These are phyloP conservation scores for Thelonectria rubi DNA, from an alignment of 2,329 filamentous ascomycete species.

Conservation along the genomic window DNA sequence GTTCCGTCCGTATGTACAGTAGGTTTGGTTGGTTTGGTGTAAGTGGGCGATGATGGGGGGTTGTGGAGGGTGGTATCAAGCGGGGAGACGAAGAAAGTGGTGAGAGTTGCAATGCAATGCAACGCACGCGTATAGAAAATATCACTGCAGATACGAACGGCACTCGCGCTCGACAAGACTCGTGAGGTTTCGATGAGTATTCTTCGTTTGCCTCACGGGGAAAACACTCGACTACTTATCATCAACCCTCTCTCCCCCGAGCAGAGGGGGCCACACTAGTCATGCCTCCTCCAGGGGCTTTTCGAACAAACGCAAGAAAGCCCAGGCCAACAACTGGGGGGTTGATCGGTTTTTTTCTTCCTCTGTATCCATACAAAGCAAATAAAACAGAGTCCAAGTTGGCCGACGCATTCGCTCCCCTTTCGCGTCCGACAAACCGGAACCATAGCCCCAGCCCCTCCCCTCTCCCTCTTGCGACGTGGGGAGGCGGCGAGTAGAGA, in stretches of 20 bases:
- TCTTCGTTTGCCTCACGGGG: too few species aligned
- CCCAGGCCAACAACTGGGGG: not conserved
- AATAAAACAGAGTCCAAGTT: not conserved
- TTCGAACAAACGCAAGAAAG: not conserved
- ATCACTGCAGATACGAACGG: not conserved
- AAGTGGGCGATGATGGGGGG: not conserved
- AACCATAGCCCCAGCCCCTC: not conserved
- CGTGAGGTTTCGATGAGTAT: not conserved
- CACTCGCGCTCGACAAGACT: not conserved
- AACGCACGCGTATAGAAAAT: not conserved
- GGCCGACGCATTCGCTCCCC: not conserved
- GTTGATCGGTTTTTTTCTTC: too few species aligned
- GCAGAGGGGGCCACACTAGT: conserved; percentile 1
- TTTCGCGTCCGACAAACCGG: not conserved
- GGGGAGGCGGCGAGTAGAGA: too few species aligned
- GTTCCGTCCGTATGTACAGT: too few species aligned
- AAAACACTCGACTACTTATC: not conserved
- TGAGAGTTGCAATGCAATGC: not conserved
- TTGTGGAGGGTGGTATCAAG: not conserved
- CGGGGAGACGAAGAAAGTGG: too few species aligned
- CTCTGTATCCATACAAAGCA: too few species aligned
- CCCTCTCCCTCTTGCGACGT: too few species aligned
- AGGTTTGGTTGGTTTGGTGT: not conserved
- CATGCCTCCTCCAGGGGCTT: conserved; percentile 11
- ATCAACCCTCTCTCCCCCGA: not conserved